These are phyloP conservation scores for Phytomonas serpens DNA, from an alignment of 208 protist species.

Conservation along the genomic window DNA sequence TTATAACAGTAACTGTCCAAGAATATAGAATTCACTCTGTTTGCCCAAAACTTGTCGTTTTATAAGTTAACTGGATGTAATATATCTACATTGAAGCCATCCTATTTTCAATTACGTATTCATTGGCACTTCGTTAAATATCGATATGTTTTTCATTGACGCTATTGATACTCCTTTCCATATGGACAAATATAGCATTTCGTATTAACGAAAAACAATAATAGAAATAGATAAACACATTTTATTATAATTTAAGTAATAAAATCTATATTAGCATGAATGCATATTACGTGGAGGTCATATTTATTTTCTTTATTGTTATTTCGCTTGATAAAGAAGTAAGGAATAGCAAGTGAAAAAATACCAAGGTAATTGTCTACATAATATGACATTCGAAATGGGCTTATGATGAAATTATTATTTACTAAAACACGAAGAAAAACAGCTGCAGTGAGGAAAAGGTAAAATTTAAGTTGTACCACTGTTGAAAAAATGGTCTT, in stretches of 20 bases:
- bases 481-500: neutral
- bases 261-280: constrained; percentile 17
- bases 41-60: neutral
- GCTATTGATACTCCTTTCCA: neutral
- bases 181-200: neutral
- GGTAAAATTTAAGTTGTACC: neutral
- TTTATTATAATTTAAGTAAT: neutral
- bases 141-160: constrained; percentile 5
- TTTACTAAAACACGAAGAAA: neutral
- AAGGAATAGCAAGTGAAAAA: too few relatives aligned
- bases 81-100: neutral
- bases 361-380: neutral
- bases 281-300: neutral
- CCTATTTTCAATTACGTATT: neutral
- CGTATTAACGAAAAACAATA: constrained; percentile 11
- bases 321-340: neutral
- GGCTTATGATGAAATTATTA: neutral
- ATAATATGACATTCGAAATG: neutral
- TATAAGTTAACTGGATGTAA: too few relatives aligned
- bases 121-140: neutral
- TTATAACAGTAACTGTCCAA: neutral
- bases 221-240: constrained; percentile 12
- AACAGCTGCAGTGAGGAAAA: neutral
- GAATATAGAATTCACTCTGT: neutral
- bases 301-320: neutral